Evolutionary conservation across 2,329 filamentous ascomycete genomes (phyloP).

Genomic region (Ramichloridium luteum): DNA sequence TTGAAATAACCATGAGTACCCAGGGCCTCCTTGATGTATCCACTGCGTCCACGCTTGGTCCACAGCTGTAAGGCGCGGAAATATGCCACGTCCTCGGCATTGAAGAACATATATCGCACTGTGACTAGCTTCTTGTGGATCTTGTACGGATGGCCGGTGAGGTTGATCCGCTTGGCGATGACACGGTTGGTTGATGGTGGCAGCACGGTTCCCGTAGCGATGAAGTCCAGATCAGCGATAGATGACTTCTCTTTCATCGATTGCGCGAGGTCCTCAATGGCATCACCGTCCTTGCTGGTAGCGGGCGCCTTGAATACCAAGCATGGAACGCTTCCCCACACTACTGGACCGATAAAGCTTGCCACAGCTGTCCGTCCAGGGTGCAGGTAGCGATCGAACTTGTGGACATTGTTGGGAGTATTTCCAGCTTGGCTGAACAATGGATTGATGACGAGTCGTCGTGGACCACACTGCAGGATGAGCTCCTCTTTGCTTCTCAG

Average conservation of each 20-base stretch:
- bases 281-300: conserved; percentile 32
- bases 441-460: conserved; percentile 77
- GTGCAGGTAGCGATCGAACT: conserved; percentile 84
- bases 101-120: conserved; percentile 99
- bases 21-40: conserved; percentile 85
- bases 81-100: conserved; percentile 86
- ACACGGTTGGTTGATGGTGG: conserved; percentile 64
- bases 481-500: conserved; percentile 88
- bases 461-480: conserved; percentile 79
- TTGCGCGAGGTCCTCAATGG: conserved; percentile 28
- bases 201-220: conserved; percentile 78
- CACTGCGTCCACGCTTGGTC: conserved; percentile 78
- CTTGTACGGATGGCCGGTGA: conserved; percentile 95
- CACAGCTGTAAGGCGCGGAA: conserved; percentile 94
- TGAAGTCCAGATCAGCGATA: conserved; percentile 46
- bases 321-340: conserved; percentile 83
- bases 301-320: conserved; percentile 62
- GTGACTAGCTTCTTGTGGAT: conserved; percentile 98
- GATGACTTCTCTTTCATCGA: conserved; percentile 7
- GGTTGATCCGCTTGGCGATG: conserved; percentile 82
- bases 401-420: conserved; percentile 94
- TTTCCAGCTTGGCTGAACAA: conserved; percentile 81
- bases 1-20: conserved; percentile 99
- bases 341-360: conserved; percentile 78
- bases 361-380: conserved; percentile 83